Conservation (phyloP, 352 stramenopile genomes). For the Hyaloperonospora arabidopsidis region DNA sequence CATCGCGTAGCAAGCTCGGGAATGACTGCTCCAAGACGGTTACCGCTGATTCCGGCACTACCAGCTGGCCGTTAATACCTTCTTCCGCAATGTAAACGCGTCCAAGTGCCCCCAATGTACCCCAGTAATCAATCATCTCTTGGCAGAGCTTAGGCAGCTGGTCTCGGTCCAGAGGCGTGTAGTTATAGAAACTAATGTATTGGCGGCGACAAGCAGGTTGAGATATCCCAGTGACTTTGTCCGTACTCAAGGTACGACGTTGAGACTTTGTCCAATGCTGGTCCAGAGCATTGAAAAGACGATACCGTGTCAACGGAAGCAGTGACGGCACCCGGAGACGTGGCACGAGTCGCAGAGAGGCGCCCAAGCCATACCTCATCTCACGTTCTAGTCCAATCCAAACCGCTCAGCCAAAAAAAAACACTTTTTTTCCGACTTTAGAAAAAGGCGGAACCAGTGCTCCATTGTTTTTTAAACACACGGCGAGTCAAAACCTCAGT, state of each 20-base stretch:
- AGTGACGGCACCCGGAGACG: constrained; percentile 11
- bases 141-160: constrained; percentile 34
- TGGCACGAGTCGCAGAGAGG: constrained; percentile 4
- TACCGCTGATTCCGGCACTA: constrained; percentile 76
- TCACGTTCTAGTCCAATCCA: not conserved
- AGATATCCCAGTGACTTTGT: constrained; percentile 2
- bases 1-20: constrained; percentile 15
- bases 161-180: constrained; percentile 30
- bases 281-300: not conserved
- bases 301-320: constrained; percentile 8
- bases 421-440: no score
- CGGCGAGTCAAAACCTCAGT: no score
- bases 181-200: constrained; percentile 60
- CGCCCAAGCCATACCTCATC: not conserved
- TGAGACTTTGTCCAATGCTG: constrained; percentile 1
- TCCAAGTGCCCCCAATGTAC: constrained; percentile 39
- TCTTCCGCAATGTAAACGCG: constrained; percentile 90
- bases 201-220: constrained; percentile 17
- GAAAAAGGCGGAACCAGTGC: no score
- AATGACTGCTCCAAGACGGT: constrained; percentile 23
- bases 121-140: constrained; percentile 36
- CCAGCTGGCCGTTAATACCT: constrained; percentile 93
- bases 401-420: no score
- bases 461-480: no score
- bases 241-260: constrained; percentile 6